These are phyloP conservation scores for Annulohypoxylon nitens DNA, from an alignment of 495 filamentous ascomycete genomes.

Conservation along the genomic window DNA sequence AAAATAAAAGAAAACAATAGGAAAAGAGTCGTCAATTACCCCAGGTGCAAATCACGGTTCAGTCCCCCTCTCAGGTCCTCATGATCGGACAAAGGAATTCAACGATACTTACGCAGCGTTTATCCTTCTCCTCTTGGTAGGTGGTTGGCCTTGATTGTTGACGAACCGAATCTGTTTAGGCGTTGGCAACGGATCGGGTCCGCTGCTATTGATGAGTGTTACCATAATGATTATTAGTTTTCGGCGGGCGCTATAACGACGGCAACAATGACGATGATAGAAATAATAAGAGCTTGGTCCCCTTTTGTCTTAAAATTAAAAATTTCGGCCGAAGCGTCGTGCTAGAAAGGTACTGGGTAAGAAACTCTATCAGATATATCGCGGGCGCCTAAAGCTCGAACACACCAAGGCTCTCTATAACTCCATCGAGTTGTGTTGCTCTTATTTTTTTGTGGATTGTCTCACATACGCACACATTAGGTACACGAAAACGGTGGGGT, in stretches of 20 bases:
- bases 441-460: slow-evolving; percentile 43
- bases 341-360: slow-evolving; percentile 15
- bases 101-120: slow-evolving; percentile 77
- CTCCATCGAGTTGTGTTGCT: slow-evolving; percentile 26
- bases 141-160: slow-evolving; percentile 83
- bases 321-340: slow-evolving; percentile 9
- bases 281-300: background rate
- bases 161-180: slow-evolving; percentile 79
- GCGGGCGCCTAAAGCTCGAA: slow-evolving; percentile 23
- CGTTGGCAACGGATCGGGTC: slow-evolving; percentile 55
- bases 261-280: slow-evolving; percentile 15
- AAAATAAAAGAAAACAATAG: slow-evolving; percentile 33
- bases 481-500: slow-evolving; percentile 34
- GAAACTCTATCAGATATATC: slow-evolving; percentile 20
- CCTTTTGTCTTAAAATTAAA: slow-evolving; percentile 15
- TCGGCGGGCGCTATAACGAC: background rate
- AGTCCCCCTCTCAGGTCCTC: slow-evolving; percentile 34
- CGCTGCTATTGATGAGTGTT: slow-evolving; percentile 56
- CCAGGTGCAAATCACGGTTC: slow-evolving; percentile 26
- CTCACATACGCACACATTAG: slow-evolving; percentile 33
- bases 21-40: slow-evolving; percentile 44
- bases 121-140: slow-evolving; percentile 83
- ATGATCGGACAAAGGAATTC: slow-evolving; percentile 43
- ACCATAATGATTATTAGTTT: slow-evolving; percentile 52
- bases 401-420: slow-evolving; percentile 21